Evolutionary conservation across 2,329 filamentous ascomycete species (phyloP).

Genomic region (Blastomyces emzantsi): DNA sequence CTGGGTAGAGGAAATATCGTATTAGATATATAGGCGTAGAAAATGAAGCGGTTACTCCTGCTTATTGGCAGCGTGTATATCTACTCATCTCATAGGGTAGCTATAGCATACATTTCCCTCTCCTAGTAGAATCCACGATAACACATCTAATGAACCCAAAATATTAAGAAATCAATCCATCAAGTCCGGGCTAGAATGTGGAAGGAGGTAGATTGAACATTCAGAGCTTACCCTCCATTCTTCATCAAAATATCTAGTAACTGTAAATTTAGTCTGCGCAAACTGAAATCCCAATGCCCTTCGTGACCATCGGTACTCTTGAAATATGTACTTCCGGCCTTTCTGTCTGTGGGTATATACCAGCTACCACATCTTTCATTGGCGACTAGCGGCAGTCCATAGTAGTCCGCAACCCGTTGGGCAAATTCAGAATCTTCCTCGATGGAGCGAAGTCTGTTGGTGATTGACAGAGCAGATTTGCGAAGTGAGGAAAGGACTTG

Average conservation of each 20-base stretch:
- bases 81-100: neutral
- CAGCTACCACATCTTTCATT: constrained; percentile 96
- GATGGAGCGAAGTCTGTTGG: constrained; percentile 76
- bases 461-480: constrained; percentile 64
- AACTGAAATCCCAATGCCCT: constrained; percentile 83
- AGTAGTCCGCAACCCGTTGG: constrained; percentile 41
- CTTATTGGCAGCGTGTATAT: neutral
- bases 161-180: neutral
- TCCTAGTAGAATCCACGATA: constrained; percentile 84
- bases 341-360: constrained; percentile 64
- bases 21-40: neutral
- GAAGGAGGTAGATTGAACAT: neutral
- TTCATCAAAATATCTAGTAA: constrained; percentile 58
- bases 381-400: constrained; percentile 63
- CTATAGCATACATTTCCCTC: constrained; percentile 63
- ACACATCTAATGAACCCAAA: constrained; percentile 42
- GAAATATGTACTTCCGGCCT: constrained; percentile 76
- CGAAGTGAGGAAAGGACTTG: constrained; percentile 62
- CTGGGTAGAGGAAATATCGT: constrained; percentile 31
- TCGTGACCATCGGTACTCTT: constrained; percentile 96
- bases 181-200: neutral
- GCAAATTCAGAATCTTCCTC: constrained; percentile 68
- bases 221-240: constrained; percentile 51
- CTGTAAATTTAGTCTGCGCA: constrained; percentile 74
- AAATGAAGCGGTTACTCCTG: neutral